A percentile compares a stretch with the other conserved stretches of the same genome.
phyloP scores from a whole-genome alignment of 768 basidiomycete species.

The Suillus sp. region DNA sequence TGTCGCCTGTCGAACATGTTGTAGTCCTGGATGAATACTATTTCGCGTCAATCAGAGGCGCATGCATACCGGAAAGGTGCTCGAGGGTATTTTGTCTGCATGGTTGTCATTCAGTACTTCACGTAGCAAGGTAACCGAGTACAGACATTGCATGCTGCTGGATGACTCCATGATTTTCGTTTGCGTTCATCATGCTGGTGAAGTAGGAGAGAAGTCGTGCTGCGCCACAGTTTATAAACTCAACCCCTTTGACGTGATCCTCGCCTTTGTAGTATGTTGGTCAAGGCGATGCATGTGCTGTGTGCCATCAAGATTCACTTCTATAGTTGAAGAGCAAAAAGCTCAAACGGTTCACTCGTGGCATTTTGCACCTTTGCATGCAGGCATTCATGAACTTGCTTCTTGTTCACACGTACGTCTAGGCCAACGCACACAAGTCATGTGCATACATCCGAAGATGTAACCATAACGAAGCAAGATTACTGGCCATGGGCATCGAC shows the following conservation, averaged over 20 bases:
- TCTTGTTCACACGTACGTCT: constrained; percentile 7
- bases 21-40: background rate
- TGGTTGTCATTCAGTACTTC: background rate
- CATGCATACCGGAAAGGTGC: constrained; percentile 11
- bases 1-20: constrained; percentile 28
- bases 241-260: constrained; percentile 11
- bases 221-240: constrained; percentile 9
- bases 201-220: background rate
- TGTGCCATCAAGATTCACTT: constrained; percentile 6
- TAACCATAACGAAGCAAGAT: constrained; percentile 5
- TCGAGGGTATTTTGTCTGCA: constrained; percentile 7
- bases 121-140: background rate
- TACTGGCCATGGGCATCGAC: background rate
- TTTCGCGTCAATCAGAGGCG: constrained; percentile 3
- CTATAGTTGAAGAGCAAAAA: background rate
- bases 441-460: constrained; percentile 4
- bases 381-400: constrained; percentile 4
- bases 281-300: constrained; percentile 11
- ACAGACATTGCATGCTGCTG: constrained; percentile 6
- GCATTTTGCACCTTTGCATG: constrained; percentile 5
- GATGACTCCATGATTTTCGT: constrained; percentile 4
- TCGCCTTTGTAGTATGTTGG: constrained; percentile 5
- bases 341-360: constrained; percentile 1
- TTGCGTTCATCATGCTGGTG: constrained; percentile 5
- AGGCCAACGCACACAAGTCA: background rate